Conservation (phyloP, 1,139 yeast genomes). For the Hyphopichia wangnamkhiaoensis region DNA sequence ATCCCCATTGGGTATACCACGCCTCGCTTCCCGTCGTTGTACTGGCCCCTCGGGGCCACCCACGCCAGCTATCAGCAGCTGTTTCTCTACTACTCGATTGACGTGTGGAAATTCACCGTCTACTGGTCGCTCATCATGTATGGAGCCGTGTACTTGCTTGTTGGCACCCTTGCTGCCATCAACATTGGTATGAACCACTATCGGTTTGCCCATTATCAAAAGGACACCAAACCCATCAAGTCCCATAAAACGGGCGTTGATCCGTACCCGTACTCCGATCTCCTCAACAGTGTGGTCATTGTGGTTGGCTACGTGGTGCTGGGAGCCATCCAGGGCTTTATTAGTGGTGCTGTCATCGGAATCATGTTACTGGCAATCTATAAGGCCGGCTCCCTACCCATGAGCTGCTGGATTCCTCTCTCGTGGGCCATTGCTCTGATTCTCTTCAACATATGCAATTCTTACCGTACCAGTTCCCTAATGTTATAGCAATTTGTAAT, state of each 20-base stretch:
- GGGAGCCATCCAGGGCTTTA: slow-evolving; percentile 65
- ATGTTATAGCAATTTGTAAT: slow-evolving; percentile 4
- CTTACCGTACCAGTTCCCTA: slow-evolving; percentile 48
- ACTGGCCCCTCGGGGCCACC: slow-evolving; percentile 64
- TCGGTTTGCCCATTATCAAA: slow-evolving; percentile 4
- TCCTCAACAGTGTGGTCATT: slow-evolving; percentile 30
- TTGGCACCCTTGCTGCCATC: slow-evolving; percentile 64
- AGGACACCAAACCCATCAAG: not conserved
- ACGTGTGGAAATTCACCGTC: slow-evolving; percentile 84
- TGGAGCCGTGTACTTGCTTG: slow-evolving; percentile 59
- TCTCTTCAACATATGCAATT: slow-evolving; percentile 62
- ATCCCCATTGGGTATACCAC: slow-evolving; percentile 79
- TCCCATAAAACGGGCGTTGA: not conserved
- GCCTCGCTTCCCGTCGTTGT: slow-evolving; percentile 80
- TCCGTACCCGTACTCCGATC: not conserved
- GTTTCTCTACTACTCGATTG: slow-evolving; percentile 65
- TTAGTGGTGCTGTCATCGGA: slow-evolving; percentile 77
- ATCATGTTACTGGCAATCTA: slow-evolving; percentile 64
- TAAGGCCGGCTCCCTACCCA: slow-evolving; percentile 71
- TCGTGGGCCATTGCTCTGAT: slow-evolving; percentile 73
- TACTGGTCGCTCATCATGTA: slow-evolving; percentile 78
- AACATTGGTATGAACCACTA: slow-evolving; percentile 27
- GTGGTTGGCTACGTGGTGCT: slow-evolving; percentile 46
- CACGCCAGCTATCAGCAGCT: slow-evolving; percentile 47
- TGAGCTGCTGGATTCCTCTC: slow-evolving; percentile 95